Percentiles rank a stretch among this genome's conserved stretches.
Conservation (phyloP, 305 asterid genomes). For the Nicotiana rustica region DNA sequence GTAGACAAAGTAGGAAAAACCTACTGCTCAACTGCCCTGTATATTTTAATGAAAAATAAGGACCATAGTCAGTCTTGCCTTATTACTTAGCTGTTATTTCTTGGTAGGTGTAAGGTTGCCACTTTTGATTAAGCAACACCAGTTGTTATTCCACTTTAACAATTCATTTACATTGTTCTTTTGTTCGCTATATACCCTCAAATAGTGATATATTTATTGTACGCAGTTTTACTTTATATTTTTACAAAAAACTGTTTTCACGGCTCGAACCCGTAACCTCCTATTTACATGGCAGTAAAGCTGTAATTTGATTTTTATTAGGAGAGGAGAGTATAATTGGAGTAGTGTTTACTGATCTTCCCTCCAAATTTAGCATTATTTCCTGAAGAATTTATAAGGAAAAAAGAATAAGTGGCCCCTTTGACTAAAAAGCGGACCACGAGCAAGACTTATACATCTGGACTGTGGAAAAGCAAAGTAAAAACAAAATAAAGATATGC, state of each 20-base stretch:
- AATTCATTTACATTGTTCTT: background rate
- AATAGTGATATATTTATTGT: no score
- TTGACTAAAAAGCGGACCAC: constrained; percentile 31
- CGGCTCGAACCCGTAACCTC: no score
- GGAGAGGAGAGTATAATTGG: background rate
- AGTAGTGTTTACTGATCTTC: background rate
- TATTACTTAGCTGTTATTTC: constrained; percentile 12
- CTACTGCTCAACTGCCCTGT: constrained; percentile 51
- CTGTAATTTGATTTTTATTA: background rate
- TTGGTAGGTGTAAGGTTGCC: constrained; percentile 25
- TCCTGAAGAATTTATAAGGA: background rate
- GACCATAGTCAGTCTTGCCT: background rate
- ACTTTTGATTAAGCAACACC: constrained; percentile 17
- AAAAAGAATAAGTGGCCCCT: background rate
- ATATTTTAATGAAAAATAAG: constrained; percentile 6
- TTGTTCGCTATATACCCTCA: background rate
- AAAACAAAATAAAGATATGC: constrained; percentile 31
- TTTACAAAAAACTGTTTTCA: no score
- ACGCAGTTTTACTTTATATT: no score
- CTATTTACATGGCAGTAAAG: no score
- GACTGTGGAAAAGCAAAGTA: background rate
- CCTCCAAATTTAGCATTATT: background rate
- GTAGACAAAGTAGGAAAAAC: constrained; percentile 47
- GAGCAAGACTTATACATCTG: background rate
- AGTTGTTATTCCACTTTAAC: constrained; percentile 20